Conservation (phyloP, 2,329 filamentous ascomycete species). For the Xylariaceae sp. region DNA sequence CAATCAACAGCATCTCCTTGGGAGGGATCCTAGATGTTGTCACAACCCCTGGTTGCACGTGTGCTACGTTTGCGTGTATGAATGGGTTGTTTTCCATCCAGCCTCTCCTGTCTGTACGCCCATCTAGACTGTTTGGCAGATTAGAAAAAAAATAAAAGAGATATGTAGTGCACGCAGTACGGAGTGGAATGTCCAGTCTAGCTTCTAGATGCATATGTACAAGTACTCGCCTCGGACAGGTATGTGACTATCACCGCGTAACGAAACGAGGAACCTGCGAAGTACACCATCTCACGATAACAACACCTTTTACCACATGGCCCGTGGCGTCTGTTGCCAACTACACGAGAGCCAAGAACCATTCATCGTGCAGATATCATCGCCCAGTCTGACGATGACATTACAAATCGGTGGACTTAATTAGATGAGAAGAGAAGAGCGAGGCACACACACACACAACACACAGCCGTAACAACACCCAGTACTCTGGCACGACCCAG, state of each 20-base stretch:
- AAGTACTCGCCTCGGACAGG: neutral
- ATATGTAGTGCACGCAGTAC: neutral
- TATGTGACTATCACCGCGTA: neutral
- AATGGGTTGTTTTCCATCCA: constrained; percentile 6
- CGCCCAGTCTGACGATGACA: neutral
- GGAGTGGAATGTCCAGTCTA: neutral
- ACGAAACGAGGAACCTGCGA: neutral
- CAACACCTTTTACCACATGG: neutral
- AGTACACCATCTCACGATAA: neutral
- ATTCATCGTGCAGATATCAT: neutral
- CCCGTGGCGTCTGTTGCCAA: neutral
- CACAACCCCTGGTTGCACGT: constrained; percentile 14
- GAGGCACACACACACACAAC: neutral
- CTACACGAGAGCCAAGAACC: neutral
- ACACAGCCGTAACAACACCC: constrained; percentile 11
- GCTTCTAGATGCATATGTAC: neutral
- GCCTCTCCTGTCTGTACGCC: neutral
- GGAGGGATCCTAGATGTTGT: constrained; percentile 7
- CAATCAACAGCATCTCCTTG: constrained; percentile 2
- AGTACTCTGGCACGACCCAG: constrained; percentile 10
- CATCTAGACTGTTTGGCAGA: neutral
- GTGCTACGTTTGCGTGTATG: constrained; percentile 13
- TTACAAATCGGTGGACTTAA: neutral
- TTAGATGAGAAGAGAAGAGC: constrained; percentile 4
- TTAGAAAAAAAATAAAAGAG: neutral